Conservation (phyloP, 1,284 basidiomycete species). For the Paramarasmius palmivorus region DNA sequence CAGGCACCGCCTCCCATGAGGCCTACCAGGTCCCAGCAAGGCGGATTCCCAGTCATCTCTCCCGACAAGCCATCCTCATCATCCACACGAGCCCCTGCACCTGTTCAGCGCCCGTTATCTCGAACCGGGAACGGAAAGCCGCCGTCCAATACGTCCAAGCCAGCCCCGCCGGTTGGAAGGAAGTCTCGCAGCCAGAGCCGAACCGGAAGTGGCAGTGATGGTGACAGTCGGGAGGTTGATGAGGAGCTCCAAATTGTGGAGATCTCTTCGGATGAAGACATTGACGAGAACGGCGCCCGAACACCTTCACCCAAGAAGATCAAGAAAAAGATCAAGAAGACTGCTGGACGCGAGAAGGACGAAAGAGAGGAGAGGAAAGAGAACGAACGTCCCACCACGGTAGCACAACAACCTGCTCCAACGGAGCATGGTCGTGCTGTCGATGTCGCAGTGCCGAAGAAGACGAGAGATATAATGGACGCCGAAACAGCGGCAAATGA, state of each 20-base stretch:
- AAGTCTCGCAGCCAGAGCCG: not conserved
- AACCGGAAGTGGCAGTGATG: slow-evolving; percentile 2
- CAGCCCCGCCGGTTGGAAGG: slow-evolving; percentile 8
- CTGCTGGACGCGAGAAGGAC: not conserved
- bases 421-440: not conserved
- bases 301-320: slow-evolving; percentile 2
- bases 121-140: not conserved
- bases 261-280: slow-evolving; percentile 18
- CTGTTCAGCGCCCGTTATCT: not conserved
- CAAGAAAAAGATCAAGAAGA: slow-evolving; percentile 7
- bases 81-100: not conserved
- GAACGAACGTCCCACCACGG: not conserved
- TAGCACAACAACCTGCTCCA: not conserved
- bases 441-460: not conserved
- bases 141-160: slow-evolving; percentile 13
- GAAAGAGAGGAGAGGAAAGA: not conserved
- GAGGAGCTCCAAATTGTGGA: slow-evolving; percentile 12
- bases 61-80: not conserved
- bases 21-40: slow-evolving; percentile 14
- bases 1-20: not conserved
- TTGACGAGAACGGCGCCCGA: slow-evolving; percentile 2
- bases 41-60: not conserved
- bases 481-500: slow-evolving; percentile 5
- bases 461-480: not conserved
- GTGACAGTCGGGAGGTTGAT: slow-evolving; percentile 3